These are phyloP conservation scores for Hirsutella minnesotensis DNA, from an alignment of 2,329 filamentous ascomycete genomes.

Conservation along the genomic window DNA sequence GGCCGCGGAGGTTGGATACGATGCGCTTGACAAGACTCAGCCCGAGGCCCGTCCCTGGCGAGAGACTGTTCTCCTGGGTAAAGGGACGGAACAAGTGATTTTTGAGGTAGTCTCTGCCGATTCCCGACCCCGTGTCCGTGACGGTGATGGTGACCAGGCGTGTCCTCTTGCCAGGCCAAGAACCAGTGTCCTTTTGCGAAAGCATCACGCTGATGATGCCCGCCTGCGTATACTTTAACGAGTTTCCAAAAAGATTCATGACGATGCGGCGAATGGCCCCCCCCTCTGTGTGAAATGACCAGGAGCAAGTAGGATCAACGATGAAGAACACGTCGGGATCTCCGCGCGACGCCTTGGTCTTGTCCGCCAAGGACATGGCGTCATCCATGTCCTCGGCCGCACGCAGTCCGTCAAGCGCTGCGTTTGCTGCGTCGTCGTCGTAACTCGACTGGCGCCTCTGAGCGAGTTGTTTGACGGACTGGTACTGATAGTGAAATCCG, in stretches of 20 bases:
- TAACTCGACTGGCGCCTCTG: slow-evolving; percentile 4
- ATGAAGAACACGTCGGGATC: slow-evolving; percentile 16
- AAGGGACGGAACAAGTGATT: slow-evolving; percentile 52
- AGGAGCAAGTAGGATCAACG: slow-evolving; percentile 31
- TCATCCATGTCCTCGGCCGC: slow-evolving; percentile 30
- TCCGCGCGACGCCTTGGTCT: slow-evolving; percentile 7
- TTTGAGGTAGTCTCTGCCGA: slow-evolving; percentile 48
- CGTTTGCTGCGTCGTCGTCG: slow-evolving; percentile 2
- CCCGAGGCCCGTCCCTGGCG: slow-evolving; percentile 51
- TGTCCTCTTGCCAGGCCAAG: slow-evolving; percentile 1
- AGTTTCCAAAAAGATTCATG: slow-evolving; percentile 52
- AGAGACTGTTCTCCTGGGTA: slow-evolving; percentile 48
- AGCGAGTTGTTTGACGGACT: slow-evolving; percentile 10
- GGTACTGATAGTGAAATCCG: slow-evolving; percentile 26
- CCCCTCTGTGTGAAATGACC: slow-evolving; percentile 42
- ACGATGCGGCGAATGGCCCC: slow-evolving; percentile 41
- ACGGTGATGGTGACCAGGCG: slow-evolving; percentile 30
- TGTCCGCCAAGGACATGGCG: not conserved
- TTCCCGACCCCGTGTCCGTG: slow-evolving; percentile 54
- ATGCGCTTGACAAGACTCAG: slow-evolving; percentile 52
- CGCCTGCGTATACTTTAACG: slow-evolving; percentile 44
- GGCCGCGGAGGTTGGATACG: slow-evolving; percentile 44
- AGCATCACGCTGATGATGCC: slow-evolving; percentile 20
- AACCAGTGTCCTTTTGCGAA: slow-evolving; percentile 7
- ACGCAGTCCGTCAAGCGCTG: slow-evolving; percentile 12